These are phyloP conservation scores for Guadua angustifolia DNA, from an alignment of 176 grass and related monocot species.

Conservation along the genomic window DNA sequence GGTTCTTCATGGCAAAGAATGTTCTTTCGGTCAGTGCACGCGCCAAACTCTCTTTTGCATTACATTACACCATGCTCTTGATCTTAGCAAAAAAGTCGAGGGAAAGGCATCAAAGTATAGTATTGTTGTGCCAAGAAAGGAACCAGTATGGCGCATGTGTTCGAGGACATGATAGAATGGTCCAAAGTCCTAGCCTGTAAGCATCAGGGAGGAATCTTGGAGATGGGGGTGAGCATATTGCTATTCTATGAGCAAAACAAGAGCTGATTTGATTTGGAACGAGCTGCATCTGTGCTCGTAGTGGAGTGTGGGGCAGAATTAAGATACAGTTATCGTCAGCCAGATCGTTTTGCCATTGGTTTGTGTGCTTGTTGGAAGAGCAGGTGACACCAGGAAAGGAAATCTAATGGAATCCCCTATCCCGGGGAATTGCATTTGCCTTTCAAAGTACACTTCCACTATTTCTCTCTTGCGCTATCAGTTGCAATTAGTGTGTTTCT, in stretches of 20 bases:
- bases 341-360: constrained; percentile 37
- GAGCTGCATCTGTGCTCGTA: constrained; percentile 39
- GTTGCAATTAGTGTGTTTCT: constrained; percentile 36
- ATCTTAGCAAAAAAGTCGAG: constrained; percentile 50
- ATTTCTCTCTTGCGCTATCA: neutral
- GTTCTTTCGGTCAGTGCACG: constrained; percentile 58
- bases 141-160: constrained; percentile 46
- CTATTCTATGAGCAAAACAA: constrained; percentile 44
- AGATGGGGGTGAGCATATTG: constrained; percentile 37
- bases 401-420: constrained; percentile 56
- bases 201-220: constrained; percentile 54
- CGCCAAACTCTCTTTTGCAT: constrained; percentile 48
- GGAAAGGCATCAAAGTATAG: constrained; percentile 43
- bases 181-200: constrained; percentile 39
- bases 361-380: constrained; percentile 58
- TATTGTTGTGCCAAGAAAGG: constrained; percentile 47
- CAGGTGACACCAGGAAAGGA: constrained; percentile 59
- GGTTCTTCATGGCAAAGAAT: constrained; percentile 34
- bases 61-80: constrained; percentile 52
- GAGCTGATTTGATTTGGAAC: constrained; percentile 42
- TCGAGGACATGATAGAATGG: constrained; percentile 36
- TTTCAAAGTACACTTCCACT: constrained; percentile 50
- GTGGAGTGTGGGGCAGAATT: constrained; percentile 51
- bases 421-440: constrained; percentile 45
- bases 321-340: constrained; percentile 48